phyloP scores from a whole-genome alignment of 805 yeast genomes.

The Starmerella etchellsii region DNA sequence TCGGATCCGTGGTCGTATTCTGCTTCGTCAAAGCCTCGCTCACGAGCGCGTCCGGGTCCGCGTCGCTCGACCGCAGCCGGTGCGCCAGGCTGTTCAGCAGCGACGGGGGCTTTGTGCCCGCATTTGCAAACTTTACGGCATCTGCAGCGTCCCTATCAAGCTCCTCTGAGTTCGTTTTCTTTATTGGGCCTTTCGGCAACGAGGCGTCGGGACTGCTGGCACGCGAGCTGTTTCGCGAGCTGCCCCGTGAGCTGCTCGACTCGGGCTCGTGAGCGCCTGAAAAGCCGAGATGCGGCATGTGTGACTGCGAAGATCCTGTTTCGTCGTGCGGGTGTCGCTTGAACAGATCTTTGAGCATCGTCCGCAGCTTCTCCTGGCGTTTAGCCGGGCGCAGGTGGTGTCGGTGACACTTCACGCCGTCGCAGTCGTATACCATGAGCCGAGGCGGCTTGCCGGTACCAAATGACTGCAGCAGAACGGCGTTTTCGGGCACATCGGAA shows the following conservation, averaged over 20 bases:
- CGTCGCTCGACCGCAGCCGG: conserved; percentile 10
- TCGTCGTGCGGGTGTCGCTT: conserved; percentile 16
- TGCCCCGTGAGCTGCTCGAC: background rate
- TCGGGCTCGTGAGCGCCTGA: background rate
- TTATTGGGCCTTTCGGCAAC: background rate
- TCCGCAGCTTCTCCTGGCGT: conserved; percentile 31
- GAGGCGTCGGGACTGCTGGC: conserved; percentile 4
- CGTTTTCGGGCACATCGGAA: background rate
- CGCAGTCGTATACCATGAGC: conserved; percentile 25
- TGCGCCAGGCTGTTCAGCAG: conserved; percentile 15
- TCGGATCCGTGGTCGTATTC: conserved; percentile 5
- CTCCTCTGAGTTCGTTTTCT: conserved; percentile 6
- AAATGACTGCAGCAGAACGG: conserved; percentile 5
- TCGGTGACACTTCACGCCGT: conserved; percentile 47
- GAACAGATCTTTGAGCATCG: conserved; percentile 19
- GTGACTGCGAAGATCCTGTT: background rate
- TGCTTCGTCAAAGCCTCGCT: conserved; percentile 11
- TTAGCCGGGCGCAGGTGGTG: conserved; percentile 60
- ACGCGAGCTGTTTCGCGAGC: conserved; percentile 1
- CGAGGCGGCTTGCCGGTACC: conserved; percentile 21
- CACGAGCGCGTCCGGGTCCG: conserved; percentile 18
- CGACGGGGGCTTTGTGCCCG: conserved; percentile 17
- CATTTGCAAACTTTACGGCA: conserved; percentile 13
- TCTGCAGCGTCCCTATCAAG: conserved; percentile 18
- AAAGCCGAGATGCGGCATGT: background rate